Conservation (phyloP, 768 basidiomycete species). For the Serpula lacrymans region DNA sequence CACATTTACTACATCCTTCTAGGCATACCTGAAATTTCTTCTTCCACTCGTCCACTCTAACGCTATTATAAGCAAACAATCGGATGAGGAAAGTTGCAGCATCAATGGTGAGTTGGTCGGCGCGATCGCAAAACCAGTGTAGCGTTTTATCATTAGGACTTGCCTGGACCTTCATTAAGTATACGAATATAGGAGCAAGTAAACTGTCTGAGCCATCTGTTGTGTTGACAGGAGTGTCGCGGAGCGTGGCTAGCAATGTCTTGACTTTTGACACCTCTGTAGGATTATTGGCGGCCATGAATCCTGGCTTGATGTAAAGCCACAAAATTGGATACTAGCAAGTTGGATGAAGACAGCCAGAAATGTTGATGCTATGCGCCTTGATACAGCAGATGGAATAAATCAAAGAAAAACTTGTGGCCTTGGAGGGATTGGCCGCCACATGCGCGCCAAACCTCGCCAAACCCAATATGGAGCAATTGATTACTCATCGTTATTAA, state of each 20-base stretch:
- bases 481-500: too few species aligned
- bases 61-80: constrained; percentile 71
- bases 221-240: constrained; percentile 55
- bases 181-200: constrained; percentile 47
- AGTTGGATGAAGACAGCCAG: too few species aligned
- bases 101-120: constrained; percentile 51
- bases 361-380: too few species aligned
- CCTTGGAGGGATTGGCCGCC: too few species aligned
- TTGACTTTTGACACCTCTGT: constrained; percentile 40
- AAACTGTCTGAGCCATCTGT: constrained; percentile 44
- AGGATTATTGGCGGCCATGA: too few species aligned
- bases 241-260: constrained; percentile 50
- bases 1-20: constrained; percentile 64
- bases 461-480: too few species aligned
- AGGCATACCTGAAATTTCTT: constrained; percentile 52
- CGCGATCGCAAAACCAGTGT: constrained; percentile 84
- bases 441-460: too few species aligned
- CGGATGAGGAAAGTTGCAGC: constrained; percentile 81
- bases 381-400: too few species aligned
- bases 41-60: constrained; percentile 63
- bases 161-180: constrained; percentile 48
- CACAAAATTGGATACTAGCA: too few species aligned
- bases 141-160: constrained; percentile 33
- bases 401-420: too few species aligned
- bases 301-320: too few species aligned